A percentile compares a stretch with the other conserved stretches of the same genome.
Conservation (phyloP, 805 yeast genomes). For the Kockiozyma suomiensis region DNA sequence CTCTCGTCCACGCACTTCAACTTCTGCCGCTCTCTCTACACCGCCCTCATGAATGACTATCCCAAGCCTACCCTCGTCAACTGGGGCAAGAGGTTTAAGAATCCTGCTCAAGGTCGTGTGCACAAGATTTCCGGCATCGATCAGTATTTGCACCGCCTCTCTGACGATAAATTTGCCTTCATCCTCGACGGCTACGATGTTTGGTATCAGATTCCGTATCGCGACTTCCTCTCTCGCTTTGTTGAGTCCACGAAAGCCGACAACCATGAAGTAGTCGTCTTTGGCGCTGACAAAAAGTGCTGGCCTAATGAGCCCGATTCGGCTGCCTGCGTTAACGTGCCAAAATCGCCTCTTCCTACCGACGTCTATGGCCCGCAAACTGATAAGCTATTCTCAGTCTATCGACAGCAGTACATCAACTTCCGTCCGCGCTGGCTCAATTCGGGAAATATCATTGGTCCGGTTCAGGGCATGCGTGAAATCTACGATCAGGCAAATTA, state of each 20-base stretch:
- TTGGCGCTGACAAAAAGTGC: constrained; percentile 35
- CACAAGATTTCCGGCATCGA: constrained; percentile 26
- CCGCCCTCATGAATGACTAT: constrained; percentile 33
- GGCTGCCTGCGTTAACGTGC: constrained; percentile 31
- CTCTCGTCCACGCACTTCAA: constrained; percentile 31
- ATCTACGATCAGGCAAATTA: constrained; percentile 32
- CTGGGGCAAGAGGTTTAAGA: constrained; percentile 25
- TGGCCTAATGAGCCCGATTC: constrained; percentile 31
- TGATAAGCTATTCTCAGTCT: constrained; percentile 17
- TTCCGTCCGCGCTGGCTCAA: constrained; percentile 34
- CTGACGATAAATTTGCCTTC: constrained; percentile 21
- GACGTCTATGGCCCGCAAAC: constrained; percentile 32
- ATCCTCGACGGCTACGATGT: constrained; percentile 34
- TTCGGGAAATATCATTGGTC: constrained; percentile 34
- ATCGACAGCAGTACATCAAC: constrained; percentile 21
- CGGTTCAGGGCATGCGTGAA: constrained; percentile 25
- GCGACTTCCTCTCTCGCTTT: constrained; percentile 13
- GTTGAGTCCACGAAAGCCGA: constrained; percentile 8
- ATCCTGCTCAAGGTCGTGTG: constrained; percentile 25
- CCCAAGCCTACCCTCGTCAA: constrained; percentile 32
- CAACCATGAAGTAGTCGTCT: constrained; percentile 17
- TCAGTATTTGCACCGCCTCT: constrained; percentile 16
- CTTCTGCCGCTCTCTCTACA: constrained; percentile 33
- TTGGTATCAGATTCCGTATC: constrained; percentile 32
- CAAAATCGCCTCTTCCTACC: constrained; percentile 30